Evolutionary conservation across 2,329 filamentous ascomycete species (phyloP).

Genomic region (Cryphonectria radicalis): DNA sequence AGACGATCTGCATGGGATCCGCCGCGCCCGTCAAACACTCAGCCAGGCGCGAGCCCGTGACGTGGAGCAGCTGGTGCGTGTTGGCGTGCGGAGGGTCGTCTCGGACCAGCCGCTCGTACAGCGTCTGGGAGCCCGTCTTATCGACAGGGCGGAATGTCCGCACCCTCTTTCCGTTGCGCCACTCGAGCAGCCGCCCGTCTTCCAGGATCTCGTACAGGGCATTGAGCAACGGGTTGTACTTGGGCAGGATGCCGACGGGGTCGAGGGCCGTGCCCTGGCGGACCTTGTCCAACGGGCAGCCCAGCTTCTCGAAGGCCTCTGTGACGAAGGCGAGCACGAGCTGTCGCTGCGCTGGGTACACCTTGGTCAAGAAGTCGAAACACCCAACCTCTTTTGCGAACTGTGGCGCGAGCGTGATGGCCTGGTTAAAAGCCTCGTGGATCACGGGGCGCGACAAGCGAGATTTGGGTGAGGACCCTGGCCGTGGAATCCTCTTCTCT

Average conservation of each 20-base stretch:
- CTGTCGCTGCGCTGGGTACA: constrained; percentile 35
- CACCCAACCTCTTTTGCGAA: neutral
- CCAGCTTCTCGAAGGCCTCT: constrained; percentile 38
- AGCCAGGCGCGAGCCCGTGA: constrained; percentile 41
- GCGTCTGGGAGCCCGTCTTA: constrained; percentile 30
- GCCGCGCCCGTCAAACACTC: constrained; percentile 41
- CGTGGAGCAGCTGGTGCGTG: constrained; percentile 39
- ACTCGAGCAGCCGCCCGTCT: constrained; percentile 2
- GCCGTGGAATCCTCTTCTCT: neutral
- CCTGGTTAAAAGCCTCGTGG: neutral
- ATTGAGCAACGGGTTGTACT: constrained; percentile 20
- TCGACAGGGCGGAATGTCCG: neutral
- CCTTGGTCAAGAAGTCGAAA: constrained; percentile 33
- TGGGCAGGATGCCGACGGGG: neutral
- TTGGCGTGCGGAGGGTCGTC: constrained; percentile 37
- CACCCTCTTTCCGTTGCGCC: neutral
- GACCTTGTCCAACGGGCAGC: constrained; percentile 33
- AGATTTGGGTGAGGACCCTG: neutral
- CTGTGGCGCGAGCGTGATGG: neutral
- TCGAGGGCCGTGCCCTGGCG: neutral
- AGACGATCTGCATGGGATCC: constrained; percentile 45
- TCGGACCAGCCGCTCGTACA: neutral
- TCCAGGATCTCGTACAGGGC: constrained; percentile 2
- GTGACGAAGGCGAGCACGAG: constrained; percentile 40
- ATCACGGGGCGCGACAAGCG: neutral